A percentile compares a stretch with the other conserved stretches of the same genome.
Conservation (phyloP, 2,329 filamentous ascomycete genomes). For the Arthrobotrys pseudoclavata region DNA sequence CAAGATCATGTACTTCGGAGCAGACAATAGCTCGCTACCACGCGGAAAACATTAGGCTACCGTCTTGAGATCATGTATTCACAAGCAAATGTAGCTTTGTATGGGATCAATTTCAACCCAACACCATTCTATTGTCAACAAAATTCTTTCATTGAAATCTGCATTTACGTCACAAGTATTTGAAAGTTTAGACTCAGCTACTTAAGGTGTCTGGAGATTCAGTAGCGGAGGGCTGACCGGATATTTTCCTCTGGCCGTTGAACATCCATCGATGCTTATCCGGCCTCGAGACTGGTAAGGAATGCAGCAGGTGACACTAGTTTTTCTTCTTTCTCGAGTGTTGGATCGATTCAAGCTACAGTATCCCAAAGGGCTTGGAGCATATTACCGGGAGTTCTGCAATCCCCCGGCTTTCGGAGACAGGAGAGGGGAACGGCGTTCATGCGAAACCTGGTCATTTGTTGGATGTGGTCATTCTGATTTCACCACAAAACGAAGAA, state of each 20-base stretch:
- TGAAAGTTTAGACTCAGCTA: too few relatives aligned
- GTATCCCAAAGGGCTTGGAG: neutral
- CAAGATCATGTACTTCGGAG: neutral
- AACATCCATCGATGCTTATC: neutral
- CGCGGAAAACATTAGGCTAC: slow-evolving; percentile 1
- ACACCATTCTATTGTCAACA: neutral
- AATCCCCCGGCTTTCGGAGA: neutral
- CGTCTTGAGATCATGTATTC: slow-evolving; percentile 4
- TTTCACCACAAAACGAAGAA: too few relatives aligned
- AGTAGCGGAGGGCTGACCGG: neutral
- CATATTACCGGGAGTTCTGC: neutral
- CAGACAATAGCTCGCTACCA: neutral
- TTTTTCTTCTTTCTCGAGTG: neutral
- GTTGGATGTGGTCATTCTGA: too few relatives aligned
- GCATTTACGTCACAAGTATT: too few relatives aligned
- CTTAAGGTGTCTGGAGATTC: neutral
- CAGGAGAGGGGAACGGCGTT: neutral
- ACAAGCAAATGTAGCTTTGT: neutral
- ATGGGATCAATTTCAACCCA: neutral
- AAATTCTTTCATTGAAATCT: neutral
- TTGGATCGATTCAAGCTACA: neutral
- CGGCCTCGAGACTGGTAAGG: neutral
- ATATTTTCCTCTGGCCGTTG: neutral
- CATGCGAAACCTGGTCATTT: neutral
- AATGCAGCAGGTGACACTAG: neutral